Evolutionary conservation across 352 stramenopile genomes (phyloP).

Genomic region (Plasmopara muralis): DNA sequence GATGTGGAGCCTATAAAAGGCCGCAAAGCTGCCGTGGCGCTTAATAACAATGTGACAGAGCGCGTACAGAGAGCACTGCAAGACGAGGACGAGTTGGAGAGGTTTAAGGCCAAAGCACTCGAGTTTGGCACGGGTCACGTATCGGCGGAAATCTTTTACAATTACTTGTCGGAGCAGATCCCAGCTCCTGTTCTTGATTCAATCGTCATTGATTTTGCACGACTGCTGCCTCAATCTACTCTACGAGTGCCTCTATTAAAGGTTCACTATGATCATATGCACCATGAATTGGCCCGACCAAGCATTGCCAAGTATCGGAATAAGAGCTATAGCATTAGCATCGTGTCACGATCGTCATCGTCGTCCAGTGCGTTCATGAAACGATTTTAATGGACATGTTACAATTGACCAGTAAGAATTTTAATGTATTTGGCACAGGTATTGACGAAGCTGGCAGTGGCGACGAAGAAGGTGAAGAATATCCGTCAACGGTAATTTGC

Average conservation of each 20-base stretch:
- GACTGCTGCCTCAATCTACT: slow-evolving; percentile 50
- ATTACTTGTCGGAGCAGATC: slow-evolving; percentile 55
- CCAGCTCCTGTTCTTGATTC: slow-evolving; percentile 41
- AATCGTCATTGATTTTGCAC: slow-evolving; percentile 78
- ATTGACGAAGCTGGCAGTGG: slow-evolving; percentile 36
- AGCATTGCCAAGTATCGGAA: slow-evolving; percentile 37
- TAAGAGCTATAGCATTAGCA: slow-evolving; percentile 58
- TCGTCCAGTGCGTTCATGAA: slow-evolving; percentile 27
- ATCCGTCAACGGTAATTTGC: slow-evolving; percentile 52
- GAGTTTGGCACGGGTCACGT: slow-evolving; percentile 69
- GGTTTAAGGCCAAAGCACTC: slow-evolving; percentile 71
- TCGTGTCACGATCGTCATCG: slow-evolving; percentile 20
- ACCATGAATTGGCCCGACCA: slow-evolving; percentile 20
- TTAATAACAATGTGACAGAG: slow-evolving; percentile 76
- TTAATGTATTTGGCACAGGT: slow-evolving; percentile 5
- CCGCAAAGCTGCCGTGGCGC: slow-evolving; percentile 57
- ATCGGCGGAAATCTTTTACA: slow-evolving; percentile 55
- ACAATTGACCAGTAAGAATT: background rate
- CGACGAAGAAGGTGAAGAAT: slow-evolving; percentile 63
- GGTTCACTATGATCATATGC: slow-evolving; percentile 51
- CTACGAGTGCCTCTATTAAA: slow-evolving; percentile 67
- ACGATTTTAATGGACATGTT: too few relatives aligned
- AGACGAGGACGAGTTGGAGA: slow-evolving; percentile 55
- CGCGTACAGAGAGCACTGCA: slow-evolving; percentile 47
- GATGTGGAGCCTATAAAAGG: slow-evolving; percentile 74